Evolutionary conservation across 768 basidiomycete species (phyloP), one percentile per base, ranked within the genome.

Genomic region (Panaeolus papilionaceus): DNA sequence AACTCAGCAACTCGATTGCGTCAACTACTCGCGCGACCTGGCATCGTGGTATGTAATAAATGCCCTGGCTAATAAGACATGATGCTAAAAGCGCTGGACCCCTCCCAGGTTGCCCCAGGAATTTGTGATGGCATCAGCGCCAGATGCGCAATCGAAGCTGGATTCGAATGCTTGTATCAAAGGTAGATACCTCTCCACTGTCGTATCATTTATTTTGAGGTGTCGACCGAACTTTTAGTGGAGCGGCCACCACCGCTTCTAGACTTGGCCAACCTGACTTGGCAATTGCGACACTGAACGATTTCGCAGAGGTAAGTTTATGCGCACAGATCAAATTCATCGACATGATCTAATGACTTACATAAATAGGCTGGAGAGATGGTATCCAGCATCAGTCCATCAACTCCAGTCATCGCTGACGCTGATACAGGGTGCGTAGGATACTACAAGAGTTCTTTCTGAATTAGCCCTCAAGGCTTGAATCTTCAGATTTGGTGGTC

Each of bases 181-280:
- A 90, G 86, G 86, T 87, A 58, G 4, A 38, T 38, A 2, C 11
- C 10, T 64, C 37, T 51, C 23, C 3, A 0, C 6, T 6, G 9
- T 26, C 51, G 18, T 9, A 1, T 2, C 47, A 16, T 16, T 1
- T 18, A 44, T 44, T 44, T 18, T 4, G 18, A 28, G 10, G 6
- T 64, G 37, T 20, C 51, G 14, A 42, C 9, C 8, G n/a, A 4
- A 28, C 12, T 11, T 37, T 38, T 14, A 89, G 90, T 71, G 92
- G 92, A 65, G 91, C 92, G 44, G 91, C 91, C 12, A 93, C 92
- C 0, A 93, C 92, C 4, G 92, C 92, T 38, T 92, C 92, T 0
- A 86, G 91, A n/a, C 82, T 93, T 20, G 92, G 92, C 16, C 87
- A 88, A 72, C 91, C 92, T 12, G 92, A 93, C 75, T 81, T 93